Conservation (phyloP, 108 stramenopile genomes). For the Pseudonitzschia delicatissima region DNA sequence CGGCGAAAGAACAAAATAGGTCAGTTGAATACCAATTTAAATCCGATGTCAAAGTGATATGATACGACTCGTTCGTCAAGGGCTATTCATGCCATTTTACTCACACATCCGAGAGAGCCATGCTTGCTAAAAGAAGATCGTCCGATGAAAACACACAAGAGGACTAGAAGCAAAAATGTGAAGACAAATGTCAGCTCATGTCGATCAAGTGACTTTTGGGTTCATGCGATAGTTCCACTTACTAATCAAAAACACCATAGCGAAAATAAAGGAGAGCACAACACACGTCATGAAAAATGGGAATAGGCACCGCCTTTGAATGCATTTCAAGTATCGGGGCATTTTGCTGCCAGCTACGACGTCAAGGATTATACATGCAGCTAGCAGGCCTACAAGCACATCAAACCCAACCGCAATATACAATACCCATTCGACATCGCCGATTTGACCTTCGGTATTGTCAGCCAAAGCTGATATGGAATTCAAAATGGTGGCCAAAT, state of each 20-base stretch:
- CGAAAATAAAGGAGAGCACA: slow-evolving; percentile 5
- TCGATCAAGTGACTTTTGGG: background rate
- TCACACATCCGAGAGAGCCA: slow-evolving; percentile 12
- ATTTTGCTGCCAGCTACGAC: background rate
- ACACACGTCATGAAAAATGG: slow-evolving; percentile 8
- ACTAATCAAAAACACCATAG: slow-evolving; percentile 11
- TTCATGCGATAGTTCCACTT: background rate
- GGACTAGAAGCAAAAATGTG: background rate
- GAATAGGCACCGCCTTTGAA: slow-evolving; percentile 13
- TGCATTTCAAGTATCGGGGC: slow-evolving; percentile 4
- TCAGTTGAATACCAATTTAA: too few relatives aligned
- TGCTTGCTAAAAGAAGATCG: slow-evolving; percentile 2
- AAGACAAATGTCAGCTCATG: background rate
- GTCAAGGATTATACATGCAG: slow-evolving; percentile 3
- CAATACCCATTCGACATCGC: background rate
- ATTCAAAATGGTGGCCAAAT: background rate
- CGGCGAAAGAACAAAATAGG: background rate
- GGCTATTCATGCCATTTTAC: background rate
- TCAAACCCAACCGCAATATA: slow-evolving; percentile 15
- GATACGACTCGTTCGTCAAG: too few relatives aligned
- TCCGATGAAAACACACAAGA: background rate
- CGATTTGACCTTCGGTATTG: background rate
- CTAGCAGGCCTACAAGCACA: slow-evolving; percentile 3
- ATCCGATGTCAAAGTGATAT: background rate
- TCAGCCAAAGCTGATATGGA: background rate